phyloP scores from a whole-genome alignment of 345 rosid genomes.

The Diplotaxis tenuifolia region DNA sequence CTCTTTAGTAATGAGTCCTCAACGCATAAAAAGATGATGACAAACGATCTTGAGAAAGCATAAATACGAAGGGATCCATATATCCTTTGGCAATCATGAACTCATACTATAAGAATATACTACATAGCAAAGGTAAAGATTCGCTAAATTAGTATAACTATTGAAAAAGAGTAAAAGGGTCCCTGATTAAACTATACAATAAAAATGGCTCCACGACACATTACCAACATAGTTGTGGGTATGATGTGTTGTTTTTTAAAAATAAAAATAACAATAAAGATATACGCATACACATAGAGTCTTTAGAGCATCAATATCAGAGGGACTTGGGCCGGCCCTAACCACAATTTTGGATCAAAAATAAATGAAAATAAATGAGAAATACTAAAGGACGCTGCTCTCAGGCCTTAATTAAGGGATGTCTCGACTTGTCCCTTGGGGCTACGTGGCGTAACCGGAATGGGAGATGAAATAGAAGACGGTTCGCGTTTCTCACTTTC shows the following conservation, averaged over 20 bases:
- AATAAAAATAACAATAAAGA: neutral
- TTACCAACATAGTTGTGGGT: neutral
- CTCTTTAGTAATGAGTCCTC: neutral
- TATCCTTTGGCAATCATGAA: slow-evolving; percentile 5
- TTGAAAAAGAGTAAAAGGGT: neutral
- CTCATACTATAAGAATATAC: neutral
- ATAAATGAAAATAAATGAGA: no score
- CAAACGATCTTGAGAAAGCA: neutral
- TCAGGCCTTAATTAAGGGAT: no score
- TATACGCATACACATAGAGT: neutral
- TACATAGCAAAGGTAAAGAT: neutral
- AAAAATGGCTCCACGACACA: neutral
- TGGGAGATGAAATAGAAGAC: no score
- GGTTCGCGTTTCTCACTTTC: no score
- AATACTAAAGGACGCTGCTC: no score
- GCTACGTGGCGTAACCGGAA: no score
- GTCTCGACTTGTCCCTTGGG: no score
- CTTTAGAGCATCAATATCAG: no score
- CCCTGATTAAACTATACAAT: neutral
- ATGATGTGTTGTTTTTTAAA: neutral
- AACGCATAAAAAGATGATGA: neutral
- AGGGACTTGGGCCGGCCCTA: no score
- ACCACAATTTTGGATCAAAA: no score
- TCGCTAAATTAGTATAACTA: neutral
- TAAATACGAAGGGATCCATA: neutral